Conservation (phyloP, 495 filamentous ascomycete species). For the Lentithecium fluviatile region DNA sequence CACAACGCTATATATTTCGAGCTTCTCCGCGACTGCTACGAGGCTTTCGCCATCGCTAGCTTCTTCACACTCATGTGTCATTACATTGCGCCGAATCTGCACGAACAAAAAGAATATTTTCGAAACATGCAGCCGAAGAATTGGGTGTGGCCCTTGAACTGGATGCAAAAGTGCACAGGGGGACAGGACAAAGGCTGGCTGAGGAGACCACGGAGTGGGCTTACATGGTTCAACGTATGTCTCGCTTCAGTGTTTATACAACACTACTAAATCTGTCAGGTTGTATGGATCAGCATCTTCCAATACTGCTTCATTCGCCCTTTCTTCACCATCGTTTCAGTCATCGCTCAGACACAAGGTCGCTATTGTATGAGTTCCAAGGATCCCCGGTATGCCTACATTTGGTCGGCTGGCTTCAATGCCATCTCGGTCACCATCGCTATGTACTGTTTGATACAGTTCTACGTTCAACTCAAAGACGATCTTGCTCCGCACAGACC, state of each 20-base stretch:
- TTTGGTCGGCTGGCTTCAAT: constrained; percentile 76
- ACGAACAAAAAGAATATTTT: constrained; percentile 87
- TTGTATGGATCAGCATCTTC: constrained; percentile 83
- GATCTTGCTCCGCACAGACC: constrained; percentile 69
- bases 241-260: neutral
- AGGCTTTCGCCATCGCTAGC: constrained; percentile 85
- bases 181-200: constrained; percentile 61
- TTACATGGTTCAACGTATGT: constrained; percentile 84
- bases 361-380: constrained; percentile 78
- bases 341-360: constrained; percentile 65
- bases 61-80: constrained; percentile 89
- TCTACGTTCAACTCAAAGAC: constrained; percentile 72
- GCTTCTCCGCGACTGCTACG: constrained; percentile 81
- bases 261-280: constrained; percentile 44
- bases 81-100: constrained; percentile 76
- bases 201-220: constrained; percentile 73
- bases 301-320: constrained; percentile 89
- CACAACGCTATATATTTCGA: constrained; percentile 79
- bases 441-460: constrained; percentile 91
- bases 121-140: constrained; percentile 62
- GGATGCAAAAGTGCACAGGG: constrained; percentile 67
- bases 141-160: constrained; percentile 75
- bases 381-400: constrained; percentile 73
- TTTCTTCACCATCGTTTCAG: constrained; percentile 77
- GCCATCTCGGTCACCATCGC: constrained; percentile 74